phyloP scores from a whole-genome alignment of 129 eudicot genomes.

The Tanacetum coccineum region DNA sequence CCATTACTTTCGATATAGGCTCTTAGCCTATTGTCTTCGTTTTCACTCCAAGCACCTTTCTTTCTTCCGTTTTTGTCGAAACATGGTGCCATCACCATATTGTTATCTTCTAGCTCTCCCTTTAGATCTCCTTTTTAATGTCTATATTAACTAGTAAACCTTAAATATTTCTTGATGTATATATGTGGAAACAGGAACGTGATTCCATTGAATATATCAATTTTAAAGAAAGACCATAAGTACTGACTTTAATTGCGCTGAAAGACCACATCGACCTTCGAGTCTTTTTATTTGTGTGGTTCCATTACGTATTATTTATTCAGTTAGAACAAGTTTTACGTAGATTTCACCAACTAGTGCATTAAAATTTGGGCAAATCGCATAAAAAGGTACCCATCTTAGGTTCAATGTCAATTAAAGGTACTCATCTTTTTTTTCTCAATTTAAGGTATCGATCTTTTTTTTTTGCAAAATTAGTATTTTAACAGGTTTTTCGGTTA shows the following conservation, averaged over 20 bases:
- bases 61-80: slow-evolving; percentile 30
- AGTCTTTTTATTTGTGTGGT: too few relatives aligned
- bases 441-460: too few relatives aligned
- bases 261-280: too few relatives aligned
- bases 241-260: background rate
- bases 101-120: slow-evolving; percentile 18
- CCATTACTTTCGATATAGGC: slow-evolving; percentile 21
- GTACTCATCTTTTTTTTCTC: too few relatives aligned
- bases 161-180: background rate
- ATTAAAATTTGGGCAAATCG: too few relatives aligned
- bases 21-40: slow-evolving; percentile 34
- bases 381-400: too few relatives aligned
- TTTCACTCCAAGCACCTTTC: slow-evolving; percentile 41
- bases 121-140: background rate
- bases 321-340: too few relatives aligned
- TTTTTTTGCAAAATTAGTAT: too few relatives aligned
- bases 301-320: too few relatives aligned
- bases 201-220: background rate
- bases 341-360: too few relatives aligned
- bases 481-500: too few relatives aligned
- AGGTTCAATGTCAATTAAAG: too few relatives aligned
- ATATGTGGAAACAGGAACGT: background rate
- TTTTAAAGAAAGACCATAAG: slow-evolving; percentile 3
- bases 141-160: background rate
- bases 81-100: slow-evolving; percentile 34